phyloP scores from a whole-genome alignment of 1,139 yeast genomes.

The Debaryomyces udenii region DNA sequence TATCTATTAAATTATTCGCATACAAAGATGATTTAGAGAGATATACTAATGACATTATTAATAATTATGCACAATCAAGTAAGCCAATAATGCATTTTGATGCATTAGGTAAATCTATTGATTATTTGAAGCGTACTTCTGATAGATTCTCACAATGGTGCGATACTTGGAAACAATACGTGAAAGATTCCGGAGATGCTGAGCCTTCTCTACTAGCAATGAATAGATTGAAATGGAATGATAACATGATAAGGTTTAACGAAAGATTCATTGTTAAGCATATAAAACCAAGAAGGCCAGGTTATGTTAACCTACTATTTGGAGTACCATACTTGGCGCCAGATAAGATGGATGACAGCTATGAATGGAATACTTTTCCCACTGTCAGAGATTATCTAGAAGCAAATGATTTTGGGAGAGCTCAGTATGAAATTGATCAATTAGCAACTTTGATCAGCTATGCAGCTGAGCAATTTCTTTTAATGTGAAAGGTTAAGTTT shows the following conservation, averaged over 20 bases:
- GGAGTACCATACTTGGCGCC: constrained; percentile 74
- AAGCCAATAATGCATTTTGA: constrained; percentile 30
- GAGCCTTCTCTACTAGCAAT: constrained; percentile 75
- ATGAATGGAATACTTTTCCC: constrained; percentile 74
- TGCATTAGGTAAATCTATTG: constrained; percentile 28
- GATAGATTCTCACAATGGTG: constrained; percentile 45
- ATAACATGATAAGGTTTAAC: constrained; percentile 60
- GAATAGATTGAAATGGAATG: constrained; percentile 81
- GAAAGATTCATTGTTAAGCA: constrained; percentile 51
- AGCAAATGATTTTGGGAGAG: constrained; percentile 51
- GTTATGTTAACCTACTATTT: constrained; percentile 68
- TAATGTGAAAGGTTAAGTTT: constrained; percentile 1
- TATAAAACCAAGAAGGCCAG: constrained; percentile 58
- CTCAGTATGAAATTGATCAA: constrained; percentile 57
- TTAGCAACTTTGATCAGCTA: constrained; percentile 41
- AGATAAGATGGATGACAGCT: constrained; percentile 24
- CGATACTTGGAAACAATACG: constrained; percentile 54
- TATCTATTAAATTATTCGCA: constrained; percentile 47
- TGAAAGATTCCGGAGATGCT: constrained; percentile 38
- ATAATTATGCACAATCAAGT: constrained; percentile 20
- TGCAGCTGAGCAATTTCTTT: constrained; percentile 22
- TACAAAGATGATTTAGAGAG: constrained; percentile 53
- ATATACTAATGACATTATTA: constrained; percentile 33
- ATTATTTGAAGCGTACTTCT: constrained; percentile 26
- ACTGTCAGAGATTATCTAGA: constrained; percentile 67